Percentiles rank a stretch among this genome's conserved stretches.
Evolutionary conservation across 768 basidiomycete genomes (phyloP).

Genomic region (Rhodotorula toruloides): DNA sequence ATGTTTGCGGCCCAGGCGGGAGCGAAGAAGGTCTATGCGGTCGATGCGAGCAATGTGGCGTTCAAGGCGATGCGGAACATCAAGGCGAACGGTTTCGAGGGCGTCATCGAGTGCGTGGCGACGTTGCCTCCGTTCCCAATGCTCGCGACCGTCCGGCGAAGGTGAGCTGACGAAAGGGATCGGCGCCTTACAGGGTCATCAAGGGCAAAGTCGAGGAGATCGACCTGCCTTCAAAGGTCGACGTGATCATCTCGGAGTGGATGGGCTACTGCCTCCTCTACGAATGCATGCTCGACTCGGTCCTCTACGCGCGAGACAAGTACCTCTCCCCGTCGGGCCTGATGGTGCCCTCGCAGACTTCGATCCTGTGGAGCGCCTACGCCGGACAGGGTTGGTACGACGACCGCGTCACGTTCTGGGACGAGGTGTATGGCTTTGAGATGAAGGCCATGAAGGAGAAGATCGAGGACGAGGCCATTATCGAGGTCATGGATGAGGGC

Average conservation of each 20-base stretch:
- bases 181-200: constrained; percentile 54
- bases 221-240: constrained; percentile 65
- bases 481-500: constrained; percentile 69
- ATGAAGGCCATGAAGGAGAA: constrained; percentile 72
- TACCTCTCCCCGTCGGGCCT: constrained; percentile 63
- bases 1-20: constrained; percentile 45
- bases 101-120: constrained; percentile 55
- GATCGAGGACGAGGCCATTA: constrained; percentile 71
- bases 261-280: constrained; percentile 66
- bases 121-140: no score
- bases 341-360: constrained; percentile 84
- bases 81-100: constrained; percentile 92
- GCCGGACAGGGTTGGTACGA: constrained; percentile 69
- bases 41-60: constrained; percentile 99
- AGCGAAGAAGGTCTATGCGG: constrained; percentile 47
- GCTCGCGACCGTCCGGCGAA: neutral
- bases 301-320: constrained; percentile 77
- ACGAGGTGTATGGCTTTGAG: constrained; percentile 88
- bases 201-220: constrained; percentile 89
- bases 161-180: neutral
- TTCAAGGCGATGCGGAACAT: constrained; percentile 97
- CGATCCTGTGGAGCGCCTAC: constrained; percentile 76
- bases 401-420: constrained; percentile 84
- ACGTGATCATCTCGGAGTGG: constrained; percentile 96
- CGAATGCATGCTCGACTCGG: constrained; percentile 96